These are phyloP conservation scores for Beauveria pseudobassiana DNA, from an alignment of 2,329 filamentous ascomycete species.

Conservation along the genomic window DNA sequence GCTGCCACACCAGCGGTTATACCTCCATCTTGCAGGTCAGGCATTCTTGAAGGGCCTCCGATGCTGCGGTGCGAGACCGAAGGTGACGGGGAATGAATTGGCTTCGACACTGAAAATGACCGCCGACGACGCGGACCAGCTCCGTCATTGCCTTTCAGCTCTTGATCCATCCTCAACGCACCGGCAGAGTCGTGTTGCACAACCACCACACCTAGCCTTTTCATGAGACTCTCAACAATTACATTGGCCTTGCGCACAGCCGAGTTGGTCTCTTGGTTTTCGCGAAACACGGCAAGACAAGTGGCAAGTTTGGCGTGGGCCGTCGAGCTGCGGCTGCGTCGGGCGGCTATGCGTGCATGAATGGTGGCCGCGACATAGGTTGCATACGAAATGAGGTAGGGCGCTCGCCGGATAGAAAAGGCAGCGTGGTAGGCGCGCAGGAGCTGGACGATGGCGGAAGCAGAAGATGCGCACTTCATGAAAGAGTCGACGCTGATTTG, in stretches of 20 bases:
- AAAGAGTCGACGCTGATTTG: neutral
- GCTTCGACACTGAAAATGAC: too few relatives aligned
- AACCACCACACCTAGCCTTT: neutral
- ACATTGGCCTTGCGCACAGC: neutral
- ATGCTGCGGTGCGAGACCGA: too few relatives aligned
- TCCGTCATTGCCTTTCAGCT: too few relatives aligned
- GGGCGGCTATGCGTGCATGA: constrained; percentile 41
- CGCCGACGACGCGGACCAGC: too few relatives aligned
- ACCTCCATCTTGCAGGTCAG: too few relatives aligned
- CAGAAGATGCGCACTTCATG: neutral
- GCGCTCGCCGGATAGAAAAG: constrained; percentile 33
- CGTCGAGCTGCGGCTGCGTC: neutral
- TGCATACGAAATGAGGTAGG: constrained; percentile 48
- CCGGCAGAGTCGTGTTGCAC: neutral
- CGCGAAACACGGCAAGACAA: neutral
- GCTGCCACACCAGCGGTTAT: too few relatives aligned
- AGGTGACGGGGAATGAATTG: too few relatives aligned
- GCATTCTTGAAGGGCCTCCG: too few relatives aligned
- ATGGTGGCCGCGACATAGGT: constrained; percentile 49
- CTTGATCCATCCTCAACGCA: neutral
- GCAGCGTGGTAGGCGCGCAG: neutral
- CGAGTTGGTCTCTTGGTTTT: neutral
- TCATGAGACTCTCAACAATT: neutral
- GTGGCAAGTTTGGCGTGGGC: neutral
- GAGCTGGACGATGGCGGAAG: neutral